Conservation (phyloP, 2,329 filamentous ascomycete genomes). For the Penicillium sp. region DNA sequence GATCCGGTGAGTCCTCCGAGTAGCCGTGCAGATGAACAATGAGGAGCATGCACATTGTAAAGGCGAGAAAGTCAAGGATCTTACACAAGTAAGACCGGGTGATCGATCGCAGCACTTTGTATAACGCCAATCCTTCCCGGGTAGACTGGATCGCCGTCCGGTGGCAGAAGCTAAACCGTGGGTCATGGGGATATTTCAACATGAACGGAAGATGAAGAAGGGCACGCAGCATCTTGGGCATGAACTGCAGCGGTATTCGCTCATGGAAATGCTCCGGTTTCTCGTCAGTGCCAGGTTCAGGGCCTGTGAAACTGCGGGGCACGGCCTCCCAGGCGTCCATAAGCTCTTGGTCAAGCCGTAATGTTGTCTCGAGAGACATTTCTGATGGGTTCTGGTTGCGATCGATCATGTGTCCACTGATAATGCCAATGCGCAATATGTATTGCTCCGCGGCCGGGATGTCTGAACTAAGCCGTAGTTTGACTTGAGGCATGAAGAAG, state of each 20-base stretch:
- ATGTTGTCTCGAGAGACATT: constrained; percentile 37
- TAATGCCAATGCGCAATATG: constrained; percentile 29
- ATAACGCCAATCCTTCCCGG: constrained; percentile 39
- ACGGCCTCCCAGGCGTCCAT: constrained; percentile 29
- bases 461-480: constrained; percentile 18
- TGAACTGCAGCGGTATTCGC: constrained; percentile 38
- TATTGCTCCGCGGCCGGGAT: constrained; percentile 26
- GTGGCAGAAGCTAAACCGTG: constrained; percentile 39
- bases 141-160: constrained; percentile 40
- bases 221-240: constrained; percentile 38
- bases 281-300: constrained; percentile 18
- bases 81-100: constrained; percentile 42
- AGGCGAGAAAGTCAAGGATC: constrained; percentile 47
- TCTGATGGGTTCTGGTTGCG: constrained; percentile 38
- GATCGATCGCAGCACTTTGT: constrained; percentile 33
- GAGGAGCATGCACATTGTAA: constrained; percentile 45
- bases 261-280: constrained; percentile 28
- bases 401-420: constrained; percentile 40
- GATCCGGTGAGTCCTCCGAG: constrained; percentile 20
- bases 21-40: constrained; percentile 43
- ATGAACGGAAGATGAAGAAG: constrained; percentile 48
- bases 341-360: constrained; percentile 43
- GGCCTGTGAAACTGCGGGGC: constrained; percentile 31
- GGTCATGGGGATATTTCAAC: constrained; percentile 37
- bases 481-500: constrained; percentile 29